These are phyloP conservation scores for Megacollybia marginata DNA, from an alignment of 768 basidiomycete species.

Conservation along the genomic window DNA sequence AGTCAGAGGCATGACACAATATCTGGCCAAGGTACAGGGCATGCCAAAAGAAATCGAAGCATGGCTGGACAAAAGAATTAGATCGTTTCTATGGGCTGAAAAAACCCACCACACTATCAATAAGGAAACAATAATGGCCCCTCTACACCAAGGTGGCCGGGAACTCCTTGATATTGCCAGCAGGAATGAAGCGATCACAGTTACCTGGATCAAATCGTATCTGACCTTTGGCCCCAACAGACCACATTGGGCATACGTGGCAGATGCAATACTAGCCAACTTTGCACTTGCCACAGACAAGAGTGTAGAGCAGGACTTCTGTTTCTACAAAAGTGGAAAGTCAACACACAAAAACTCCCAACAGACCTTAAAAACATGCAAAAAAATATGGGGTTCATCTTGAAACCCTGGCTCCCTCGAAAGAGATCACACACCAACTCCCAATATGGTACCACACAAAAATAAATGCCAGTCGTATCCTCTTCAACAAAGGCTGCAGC, in stretches of 20 bases:
- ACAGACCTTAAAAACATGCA: constrained; percentile 1
- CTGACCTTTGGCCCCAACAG: background rate
- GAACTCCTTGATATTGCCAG: constrained; percentile 4
- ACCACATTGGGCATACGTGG: background rate
- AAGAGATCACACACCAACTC: background rate
- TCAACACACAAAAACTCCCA: background rate
- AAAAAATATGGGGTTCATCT: constrained; percentile 1
- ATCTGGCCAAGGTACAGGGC: constrained; percentile 12
- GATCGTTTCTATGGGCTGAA: constrained; percentile 8
- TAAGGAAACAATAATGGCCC: constrained; percentile 2
- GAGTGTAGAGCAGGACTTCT: background rate
- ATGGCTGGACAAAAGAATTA: background rate
- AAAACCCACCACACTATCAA: background rate
- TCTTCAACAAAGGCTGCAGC: background rate
- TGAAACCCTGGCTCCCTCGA: constrained; percentile 6
- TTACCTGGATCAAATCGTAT: constrained; percentile 2
- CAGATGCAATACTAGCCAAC: background rate
- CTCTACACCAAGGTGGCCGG: constrained; percentile 9
- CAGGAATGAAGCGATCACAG: constrained; percentile 10
- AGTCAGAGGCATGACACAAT: constrained; percentile 10
- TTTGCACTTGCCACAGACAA: background rate
- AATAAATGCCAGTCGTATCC: background rate
- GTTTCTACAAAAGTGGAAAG: background rate
- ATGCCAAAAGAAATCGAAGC: constrained; percentile 11
- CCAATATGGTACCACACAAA: constrained; percentile 9